Percentiles rank a stretch among this genome's conserved stretches.
phyloP scores from a whole-genome alignment of 2,329 filamentous ascomycete species.

The Trichophyton schoenleinii region DNA sequence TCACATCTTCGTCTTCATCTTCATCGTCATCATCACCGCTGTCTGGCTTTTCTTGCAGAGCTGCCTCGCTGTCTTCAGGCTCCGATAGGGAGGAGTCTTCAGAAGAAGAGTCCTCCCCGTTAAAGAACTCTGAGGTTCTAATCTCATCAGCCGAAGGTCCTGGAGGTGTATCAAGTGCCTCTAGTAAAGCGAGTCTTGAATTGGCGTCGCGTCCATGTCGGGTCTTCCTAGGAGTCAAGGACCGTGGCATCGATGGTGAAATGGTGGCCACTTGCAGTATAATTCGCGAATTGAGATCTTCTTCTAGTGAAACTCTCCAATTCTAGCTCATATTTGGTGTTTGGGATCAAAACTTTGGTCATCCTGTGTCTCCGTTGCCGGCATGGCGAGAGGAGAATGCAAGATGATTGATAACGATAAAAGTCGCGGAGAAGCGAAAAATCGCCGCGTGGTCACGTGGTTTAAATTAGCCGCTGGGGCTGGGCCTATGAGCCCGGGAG shows the following conservation, averaged over 20 bases:
- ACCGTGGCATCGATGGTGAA: slow-evolving; percentile 2
- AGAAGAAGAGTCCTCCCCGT: slow-evolving; percentile 25
- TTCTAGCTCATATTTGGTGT: not conserved
- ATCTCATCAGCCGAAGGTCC: slow-evolving; percentile 8
- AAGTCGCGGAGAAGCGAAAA: not conserved
- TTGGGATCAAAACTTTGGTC: not conserved
- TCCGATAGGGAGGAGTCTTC: slow-evolving; percentile 23
- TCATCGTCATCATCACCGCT: not conserved
- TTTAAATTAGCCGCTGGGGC: not conserved
- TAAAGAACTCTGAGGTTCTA: slow-evolving; percentile 4
- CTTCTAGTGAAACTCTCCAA: not conserved
- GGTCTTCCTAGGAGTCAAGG: not conserved
- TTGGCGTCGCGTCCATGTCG: not conserved
- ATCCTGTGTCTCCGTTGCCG: not conserved
- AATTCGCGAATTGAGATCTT: not conserved
- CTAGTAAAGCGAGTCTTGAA: slow-evolving; percentile 17
- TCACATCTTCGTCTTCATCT: slow-evolving; percentile 24
- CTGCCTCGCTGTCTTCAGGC: slow-evolving; percentile 4
- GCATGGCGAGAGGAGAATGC: not conserved
- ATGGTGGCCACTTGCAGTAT: not conserved
- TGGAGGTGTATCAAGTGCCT: slow-evolving; percentile 9
- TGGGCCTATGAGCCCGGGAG: too few species aligned
- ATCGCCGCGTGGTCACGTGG: not conserved
- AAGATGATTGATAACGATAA: not conserved
- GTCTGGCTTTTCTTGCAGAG: not conserved